These are phyloP conservation scores for Podospora anserina DNA, from an alignment of 495 filamentous ascomycete species.

Conservation along the genomic window DNA sequence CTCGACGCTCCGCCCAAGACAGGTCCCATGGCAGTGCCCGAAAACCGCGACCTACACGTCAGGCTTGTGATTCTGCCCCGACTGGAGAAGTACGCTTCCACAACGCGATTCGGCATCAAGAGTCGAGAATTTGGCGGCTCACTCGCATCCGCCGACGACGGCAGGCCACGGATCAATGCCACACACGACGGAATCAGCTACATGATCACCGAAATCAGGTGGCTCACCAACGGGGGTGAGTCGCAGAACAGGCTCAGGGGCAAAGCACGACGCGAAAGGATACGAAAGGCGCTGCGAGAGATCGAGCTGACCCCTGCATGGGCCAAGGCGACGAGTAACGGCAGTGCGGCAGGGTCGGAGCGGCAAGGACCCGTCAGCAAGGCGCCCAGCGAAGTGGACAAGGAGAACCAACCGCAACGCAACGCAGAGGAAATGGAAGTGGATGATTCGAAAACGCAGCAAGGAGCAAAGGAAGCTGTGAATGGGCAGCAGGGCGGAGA, in stretches of 20 bases:
- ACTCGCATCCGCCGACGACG: conserved; percentile 21
- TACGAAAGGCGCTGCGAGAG: conserved; percentile 45
- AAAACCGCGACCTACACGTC: conserved; percentile 75
- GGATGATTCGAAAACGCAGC: not conserved
- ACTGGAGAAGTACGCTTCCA: conserved; percentile 70
- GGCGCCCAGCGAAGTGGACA: not conserved
- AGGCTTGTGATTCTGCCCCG: conserved; percentile 77
- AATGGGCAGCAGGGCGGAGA: not conserved
- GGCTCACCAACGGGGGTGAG: conserved; percentile 69
- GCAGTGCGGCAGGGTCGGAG: conserved; percentile 8
- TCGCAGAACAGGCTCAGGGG: conserved; percentile 54
- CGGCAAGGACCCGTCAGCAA: not conserved
- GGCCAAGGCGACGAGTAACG: conserved; percentile 20
- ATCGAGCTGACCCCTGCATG: conserved; percentile 35
- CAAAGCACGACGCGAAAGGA: conserved; percentile 47
- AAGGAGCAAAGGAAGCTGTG: not conserved
- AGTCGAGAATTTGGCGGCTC: conserved; percentile 67
- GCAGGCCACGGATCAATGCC: conserved; percentile 24
- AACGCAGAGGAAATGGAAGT: not conserved
- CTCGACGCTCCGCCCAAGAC: conserved; percentile 42
- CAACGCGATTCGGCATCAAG: conserved; percentile 71
- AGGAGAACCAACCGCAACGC: not conserved
- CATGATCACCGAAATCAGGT: conserved; percentile 71
- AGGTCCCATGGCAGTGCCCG: conserved; percentile 52
- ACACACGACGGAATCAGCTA: conserved; percentile 87